Conservation (phyloP, 441 rosid genomes). For the Raphanus hybrid region DNA sequence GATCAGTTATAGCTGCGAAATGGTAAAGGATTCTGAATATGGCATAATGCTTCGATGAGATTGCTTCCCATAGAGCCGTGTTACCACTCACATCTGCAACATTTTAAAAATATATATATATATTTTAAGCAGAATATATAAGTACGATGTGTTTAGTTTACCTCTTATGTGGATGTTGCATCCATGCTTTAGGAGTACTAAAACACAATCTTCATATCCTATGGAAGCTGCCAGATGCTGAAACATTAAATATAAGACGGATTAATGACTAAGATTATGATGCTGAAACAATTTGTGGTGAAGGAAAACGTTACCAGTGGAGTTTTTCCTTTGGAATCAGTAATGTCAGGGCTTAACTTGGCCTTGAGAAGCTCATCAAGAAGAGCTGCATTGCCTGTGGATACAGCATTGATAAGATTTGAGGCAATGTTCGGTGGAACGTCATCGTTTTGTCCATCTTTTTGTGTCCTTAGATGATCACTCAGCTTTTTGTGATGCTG, state of each 20-base stretch:
- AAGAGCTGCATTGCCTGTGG: constrained; percentile 84
- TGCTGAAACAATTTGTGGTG: constrained; percentile 47
- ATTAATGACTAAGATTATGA: neutral
- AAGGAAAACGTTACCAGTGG: constrained; percentile 60
- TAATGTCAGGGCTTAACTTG: constrained; percentile 70
- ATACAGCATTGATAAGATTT: constrained; percentile 64
- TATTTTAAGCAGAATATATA: neutral
- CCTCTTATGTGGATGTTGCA: constrained; percentile 42
- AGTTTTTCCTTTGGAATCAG: constrained; percentile 75
- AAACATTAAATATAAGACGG: constrained; percentile 26
- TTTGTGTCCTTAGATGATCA: constrained; percentile 47
- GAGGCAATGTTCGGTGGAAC: constrained; percentile 48
- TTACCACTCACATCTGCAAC: constrained; percentile 66
- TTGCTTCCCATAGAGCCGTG: constrained; percentile 80
- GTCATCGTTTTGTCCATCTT: constrained; percentile 48
- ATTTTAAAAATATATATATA: no score
- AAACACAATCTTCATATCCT: constrained; percentile 69
- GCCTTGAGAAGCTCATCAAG: constrained; percentile 85
- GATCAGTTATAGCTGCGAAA: constrained; percentile 61
- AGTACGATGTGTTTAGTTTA: constrained; percentile 33
- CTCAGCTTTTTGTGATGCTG: constrained; percentile 67
- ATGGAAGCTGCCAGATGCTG: constrained; percentile 89
- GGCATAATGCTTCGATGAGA: constrained; percentile 59
- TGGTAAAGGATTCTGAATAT: constrained; percentile 68
- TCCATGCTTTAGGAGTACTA: constrained; percentile 46